A percentile compares a stretch with the other conserved stretches of the same genome.
Evolutionary conservation across 768 basidiomycete genomes (phyloP).

Genomic region (Pleurotus citrinopileatus): DNA sequence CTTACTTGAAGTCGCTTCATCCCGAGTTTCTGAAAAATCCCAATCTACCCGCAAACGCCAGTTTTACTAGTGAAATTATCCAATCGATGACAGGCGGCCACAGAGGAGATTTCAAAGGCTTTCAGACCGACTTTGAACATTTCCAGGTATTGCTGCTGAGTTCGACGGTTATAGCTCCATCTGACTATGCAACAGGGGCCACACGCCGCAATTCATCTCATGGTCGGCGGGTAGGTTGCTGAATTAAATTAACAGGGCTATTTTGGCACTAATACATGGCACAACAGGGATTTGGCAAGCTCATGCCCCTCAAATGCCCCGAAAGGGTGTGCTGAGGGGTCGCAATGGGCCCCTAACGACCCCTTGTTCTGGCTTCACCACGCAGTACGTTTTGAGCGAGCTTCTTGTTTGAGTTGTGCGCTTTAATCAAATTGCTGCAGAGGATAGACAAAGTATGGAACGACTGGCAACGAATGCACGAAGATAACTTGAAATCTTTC

Average conservation of each 20-base stretch:
- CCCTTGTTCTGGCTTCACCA: constrained; percentile 26
- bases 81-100: constrained; percentile 22
- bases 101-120: constrained; percentile 26
- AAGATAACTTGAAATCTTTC: background rate
- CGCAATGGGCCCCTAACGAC: constrained; percentile 30
- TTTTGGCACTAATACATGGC: background rate
- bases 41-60: constrained; percentile 19
- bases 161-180: too few relatives aligned
- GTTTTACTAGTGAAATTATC: constrained; percentile 21
- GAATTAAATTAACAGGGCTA: background rate
- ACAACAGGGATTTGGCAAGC: constrained; percentile 24
- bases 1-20: constrained; percentile 17
- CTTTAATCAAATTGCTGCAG: background rate
- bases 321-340: constrained; percentile 19
- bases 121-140: constrained; percentile 27
- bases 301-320: constrained; percentile 24
- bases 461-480: background rate
- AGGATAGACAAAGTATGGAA: background rate
- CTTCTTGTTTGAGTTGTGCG: background rate
- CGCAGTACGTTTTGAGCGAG: background rate
- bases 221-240: constrained; percentile 25
- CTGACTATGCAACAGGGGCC: constrained; percentile 23
- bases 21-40: constrained; percentile 18
- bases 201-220: constrained; percentile 28
- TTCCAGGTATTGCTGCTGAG: constrained; percentile 22